Base-by-base conservation (phyloP, 2,329 filamentous ascomycete genomes). In the Ophiobolus disseminans region DNA sequence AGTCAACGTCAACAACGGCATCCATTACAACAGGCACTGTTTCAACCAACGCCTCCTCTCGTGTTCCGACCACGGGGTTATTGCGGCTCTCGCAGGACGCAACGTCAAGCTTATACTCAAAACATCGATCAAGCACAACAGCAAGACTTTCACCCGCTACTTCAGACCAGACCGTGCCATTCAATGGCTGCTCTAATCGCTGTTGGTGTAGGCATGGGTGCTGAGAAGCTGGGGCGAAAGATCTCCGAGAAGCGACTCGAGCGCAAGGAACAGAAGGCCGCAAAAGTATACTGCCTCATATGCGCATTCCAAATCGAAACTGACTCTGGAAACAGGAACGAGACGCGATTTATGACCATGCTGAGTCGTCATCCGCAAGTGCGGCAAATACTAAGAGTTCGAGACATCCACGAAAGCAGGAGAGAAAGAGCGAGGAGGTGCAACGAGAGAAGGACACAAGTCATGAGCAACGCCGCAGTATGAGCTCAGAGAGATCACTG, bases 231-330 rank as follows among this genome's bases (percentile, higher is more conserved):
- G 42, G 53, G 40, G 46, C 54, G 53, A 17, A 63, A 57, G 37
- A 58, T 65, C 14, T 60, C 57, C 3, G 60, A 63, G 1, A 65
- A 62, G 28, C 52, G 56, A 41, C 49, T 62, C 9, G 62, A 60
- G 25, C 38, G 53, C 8, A 65, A 65, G 22, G 62, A 62, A 21
- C 62, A 60, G 41, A 65, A 65, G 35, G 51, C 56, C 20, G 51
- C 55, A 26, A 37, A 58, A 34, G 62, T 60, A 57, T 19, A 37
- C n/a, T 32, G 17, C 4, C 14, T 11, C 5, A 14, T 37, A 3
- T 35, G 5, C 17, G 4, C 14, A 5, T 17, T 35, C 19, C 14
- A 35, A 35, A 11, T 23, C 5, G 11, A 38, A 22, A 20, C 25
- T 50, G 20, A 50, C 5, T 9, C 11, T 16, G 10, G 10, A 20